phyloP scores from a whole-genome alignment of 208 protist genomes.

The Crithidia acanthocephali region DNA sequence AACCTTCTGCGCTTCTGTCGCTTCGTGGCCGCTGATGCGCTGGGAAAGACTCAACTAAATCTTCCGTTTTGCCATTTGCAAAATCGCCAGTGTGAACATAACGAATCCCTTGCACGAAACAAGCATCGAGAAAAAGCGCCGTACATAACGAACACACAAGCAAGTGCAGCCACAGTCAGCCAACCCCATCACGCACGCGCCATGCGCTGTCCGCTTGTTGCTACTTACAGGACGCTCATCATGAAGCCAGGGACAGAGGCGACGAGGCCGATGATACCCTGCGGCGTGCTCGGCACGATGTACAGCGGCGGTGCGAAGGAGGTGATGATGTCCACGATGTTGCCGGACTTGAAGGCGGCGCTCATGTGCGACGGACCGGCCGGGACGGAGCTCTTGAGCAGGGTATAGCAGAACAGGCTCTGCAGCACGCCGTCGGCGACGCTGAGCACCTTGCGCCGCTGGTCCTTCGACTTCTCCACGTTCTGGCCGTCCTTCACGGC shows the following conservation, averaged over 20 bases:
- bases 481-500: conserved; percentile 45
- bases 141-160: background rate
- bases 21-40: background rate
- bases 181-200: background rate
- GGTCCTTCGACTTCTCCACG: conserved; percentile 52
- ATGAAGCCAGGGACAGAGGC: conserved; percentile 68
- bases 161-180: background rate
- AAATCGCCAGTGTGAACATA: too few species aligned
- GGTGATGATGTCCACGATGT: conserved; percentile 58
- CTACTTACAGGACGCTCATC: conserved; percentile 52
- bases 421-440: conserved; percentile 63
- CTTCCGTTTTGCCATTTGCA: too few species aligned
- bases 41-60: too few species aligned
- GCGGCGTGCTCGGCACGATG: conserved; percentile 48
- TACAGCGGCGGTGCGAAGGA: conserved; percentile 59
- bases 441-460: conserved; percentile 61
- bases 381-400: conserved; percentile 64
- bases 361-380: conserved; percentile 45
- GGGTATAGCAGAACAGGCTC: conserved; percentile 77
- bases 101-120: background rate
- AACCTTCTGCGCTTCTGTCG: too few species aligned
- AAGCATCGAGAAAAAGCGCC: background rate
- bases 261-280: conserved; percentile 76
- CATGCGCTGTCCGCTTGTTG: background rate
- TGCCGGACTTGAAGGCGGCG: conserved; percentile 49